phyloP scores from a whole-genome alignment of 2,329 filamentous ascomycete species.

The Corniculantispora saksenae region DNA sequence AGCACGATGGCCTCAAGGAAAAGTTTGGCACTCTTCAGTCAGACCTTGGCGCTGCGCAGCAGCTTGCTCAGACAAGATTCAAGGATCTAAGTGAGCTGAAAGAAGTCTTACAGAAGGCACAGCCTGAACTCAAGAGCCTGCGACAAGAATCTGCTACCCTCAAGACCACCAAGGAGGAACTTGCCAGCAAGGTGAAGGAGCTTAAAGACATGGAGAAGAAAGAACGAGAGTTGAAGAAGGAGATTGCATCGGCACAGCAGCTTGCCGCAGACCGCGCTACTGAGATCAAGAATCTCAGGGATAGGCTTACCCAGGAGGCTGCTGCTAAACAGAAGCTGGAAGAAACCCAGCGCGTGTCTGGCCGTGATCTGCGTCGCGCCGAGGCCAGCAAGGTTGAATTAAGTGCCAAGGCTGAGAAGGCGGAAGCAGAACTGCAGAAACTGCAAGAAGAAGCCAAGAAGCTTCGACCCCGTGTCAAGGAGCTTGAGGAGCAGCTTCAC shows the following conservation, averaged over 20 bases:
- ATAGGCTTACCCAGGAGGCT: slow-evolving; percentile 75
- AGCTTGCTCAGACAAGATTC: slow-evolving; percentile 83
- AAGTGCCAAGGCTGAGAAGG: slow-evolving; percentile 70
- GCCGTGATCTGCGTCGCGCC: slow-evolving; percentile 74
- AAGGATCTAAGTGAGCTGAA: slow-evolving; percentile 82
- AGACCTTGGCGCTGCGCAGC: slow-evolving; percentile 81
- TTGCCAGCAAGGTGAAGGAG: slow-evolving; percentile 59
- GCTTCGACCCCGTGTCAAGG: slow-evolving; percentile 60
- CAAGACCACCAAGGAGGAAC: slow-evolving; percentile 73
- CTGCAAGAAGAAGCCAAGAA: slow-evolving; percentile 72
- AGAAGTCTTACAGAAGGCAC: slow-evolving; percentile 78
- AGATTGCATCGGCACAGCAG: slow-evolving; percentile 70
- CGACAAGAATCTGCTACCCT: slow-evolving; percentile 75
- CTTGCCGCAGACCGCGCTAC: slow-evolving; percentile 71
- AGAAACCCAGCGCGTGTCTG: slow-evolving; percentile 72
- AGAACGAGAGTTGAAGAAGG: slow-evolving; percentile 78
- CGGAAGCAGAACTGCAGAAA: slow-evolving; percentile 67
- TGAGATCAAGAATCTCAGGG: slow-evolving; percentile 76
- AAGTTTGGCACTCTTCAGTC: slow-evolving; percentile 72
- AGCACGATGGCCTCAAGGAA: slow-evolving; percentile 68
- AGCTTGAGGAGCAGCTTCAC: slow-evolving; percentile 73
- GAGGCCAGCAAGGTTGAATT: slow-evolving; percentile 81
- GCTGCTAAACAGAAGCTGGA: slow-evolving; percentile 73
- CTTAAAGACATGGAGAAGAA: slow-evolving; percentile 76
- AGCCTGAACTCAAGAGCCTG: slow-evolving; percentile 80